Base-by-base conservation (phyloP, 257 asterid genomes). In the Jaltomata sinuosa region DNA sequence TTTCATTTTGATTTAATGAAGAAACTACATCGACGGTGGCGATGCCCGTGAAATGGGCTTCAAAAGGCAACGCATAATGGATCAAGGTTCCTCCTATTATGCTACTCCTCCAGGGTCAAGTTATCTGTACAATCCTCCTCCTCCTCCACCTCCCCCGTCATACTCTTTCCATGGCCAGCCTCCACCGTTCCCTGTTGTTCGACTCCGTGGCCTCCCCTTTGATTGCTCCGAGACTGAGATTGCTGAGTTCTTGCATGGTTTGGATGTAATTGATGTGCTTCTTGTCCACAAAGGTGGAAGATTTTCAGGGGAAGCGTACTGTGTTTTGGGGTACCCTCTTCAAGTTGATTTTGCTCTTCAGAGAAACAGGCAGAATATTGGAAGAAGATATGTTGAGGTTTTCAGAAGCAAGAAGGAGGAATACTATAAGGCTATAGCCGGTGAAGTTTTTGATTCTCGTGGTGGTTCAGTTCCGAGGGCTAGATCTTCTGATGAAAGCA, bases 131-230 rank as follows among this genome's bases (percentile, higher is more conserved):
- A 90, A 91, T 87, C 90, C 98, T 84, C 93, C 96, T 36, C 94
- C 95, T 54, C 98, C 90, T 1, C 95, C 90, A 1, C 90, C 95
- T 34, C 88, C 89, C 62, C 91, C 95, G 11, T 71, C 91, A 29
- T 94, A 92, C 90, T 84, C 98, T 65, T 93, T 92, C 81, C 80
- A 84, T 6, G 88, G 88, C 45, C 91, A 88, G 82, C 97, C 98
- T 29, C 98, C 97, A 18, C 97, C 94, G 21, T 94, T 96, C 86
- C 99, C 99, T 29, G 97, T 94, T 67, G 98, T 96, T 57, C 92
- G 99, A 21, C 97, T 96, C 81, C 95, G 99, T 38, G 98, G 99
- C 85, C 98, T 96, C n/a, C 99, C 99, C 18, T 94, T 91, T 81
- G 97, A 94, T 82, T 96, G 99, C 83, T 84, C 97, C 10, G 98